Conservation (phyloP, 192 early-diverging fungal genomes). For the Coemansia sp. region DNA sequence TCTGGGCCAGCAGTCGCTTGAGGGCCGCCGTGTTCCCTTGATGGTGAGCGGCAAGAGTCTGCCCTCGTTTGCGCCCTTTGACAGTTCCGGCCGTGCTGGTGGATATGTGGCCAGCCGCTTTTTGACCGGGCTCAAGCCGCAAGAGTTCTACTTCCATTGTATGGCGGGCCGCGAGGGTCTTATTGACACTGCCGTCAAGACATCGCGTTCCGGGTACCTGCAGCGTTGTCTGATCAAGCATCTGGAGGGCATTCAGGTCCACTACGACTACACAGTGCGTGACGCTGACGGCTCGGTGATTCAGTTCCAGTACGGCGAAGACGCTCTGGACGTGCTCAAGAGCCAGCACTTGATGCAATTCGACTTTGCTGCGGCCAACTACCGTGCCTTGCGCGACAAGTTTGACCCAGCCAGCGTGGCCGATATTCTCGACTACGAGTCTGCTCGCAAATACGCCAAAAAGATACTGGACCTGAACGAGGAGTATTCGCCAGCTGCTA, state of each 20-base stretch:
- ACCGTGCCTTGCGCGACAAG: slow-evolving; percentile 72
- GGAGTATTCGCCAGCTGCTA: slow-evolving; percentile 12
- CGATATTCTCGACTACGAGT: slow-evolving; percentile 64
- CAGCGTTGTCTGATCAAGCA: slow-evolving; percentile 99
- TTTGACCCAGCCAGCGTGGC: slow-evolving; percentile 71
- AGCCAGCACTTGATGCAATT: slow-evolving; percentile 87
- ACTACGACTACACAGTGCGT: slow-evolving; percentile 97
- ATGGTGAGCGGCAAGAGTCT: slow-evolving; percentile 97
- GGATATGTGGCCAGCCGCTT: slow-evolving; percentile 97
- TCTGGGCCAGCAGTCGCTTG: slow-evolving; percentile 96
- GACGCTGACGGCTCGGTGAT: slow-evolving; percentile 91
- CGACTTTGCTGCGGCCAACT: slow-evolving; percentile 93
- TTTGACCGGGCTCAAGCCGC: slow-evolving; percentile 97
- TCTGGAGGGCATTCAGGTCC: slow-evolving; percentile 89
- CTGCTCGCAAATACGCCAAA: slow-evolving; percentile 74
- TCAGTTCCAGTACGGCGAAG: slow-evolving; percentile 99
- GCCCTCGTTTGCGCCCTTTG: slow-evolving; percentile 90
- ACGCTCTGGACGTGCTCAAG: slow-evolving; percentile 93
- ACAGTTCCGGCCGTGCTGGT: slow-evolving; percentile 85
- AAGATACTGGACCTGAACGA: slow-evolving; percentile 68
- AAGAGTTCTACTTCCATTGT: slow-evolving; percentile 88
- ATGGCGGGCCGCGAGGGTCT: slow-evolving; percentile 99
- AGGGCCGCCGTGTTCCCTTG: slow-evolving; percentile 95
- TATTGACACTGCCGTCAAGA: slow-evolving; percentile 99
- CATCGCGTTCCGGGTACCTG: slow-evolving; percentile 96